Conservation (phyloP, 768 basidiomycete species). For the Agrocybe pediades region DNA sequence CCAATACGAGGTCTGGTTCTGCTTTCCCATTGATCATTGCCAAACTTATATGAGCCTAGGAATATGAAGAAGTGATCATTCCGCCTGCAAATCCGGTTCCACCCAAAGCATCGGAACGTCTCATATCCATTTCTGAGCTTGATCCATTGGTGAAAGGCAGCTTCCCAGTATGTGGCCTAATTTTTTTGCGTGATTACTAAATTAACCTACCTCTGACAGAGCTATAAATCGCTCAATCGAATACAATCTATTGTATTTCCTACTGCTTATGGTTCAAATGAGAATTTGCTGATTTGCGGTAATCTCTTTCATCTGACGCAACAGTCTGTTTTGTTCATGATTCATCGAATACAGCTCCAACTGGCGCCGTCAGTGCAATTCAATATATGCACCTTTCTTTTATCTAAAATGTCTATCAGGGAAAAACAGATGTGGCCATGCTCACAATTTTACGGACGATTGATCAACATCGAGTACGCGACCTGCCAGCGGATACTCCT, state of each 20-base stretch:
- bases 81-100: constrained; percentile 85
- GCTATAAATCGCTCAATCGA: constrained; percentile 85
- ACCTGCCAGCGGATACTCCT: constrained; percentile 20
- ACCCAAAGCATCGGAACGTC: constrained; percentile 67
- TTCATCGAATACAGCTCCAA: constrained; percentile 73
- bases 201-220: constrained; percentile 44
- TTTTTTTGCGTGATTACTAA: not conserved
- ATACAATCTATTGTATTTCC: constrained; percentile 95
- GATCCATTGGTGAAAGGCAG: constrained; percentile 79
- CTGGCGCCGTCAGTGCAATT: constrained; percentile 81
- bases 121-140: constrained; percentile 71
- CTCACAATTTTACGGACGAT: constrained; percentile 89
- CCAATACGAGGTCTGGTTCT: constrained; percentile 58
- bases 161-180: constrained; percentile 64
- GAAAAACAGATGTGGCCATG: constrained; percentile 99
- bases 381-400: not conserved
- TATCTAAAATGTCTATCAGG: constrained; percentile 46
- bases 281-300: constrained; percentile 96
- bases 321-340: constrained; percentile 1
- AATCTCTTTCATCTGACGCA: constrained; percentile 19
- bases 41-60: constrained; percentile 39
- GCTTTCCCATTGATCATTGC: constrained; percentile 8
- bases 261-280: constrained; percentile 92
- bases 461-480: constrained; percentile 54
- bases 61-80: constrained; percentile 86